Percentiles rank a stretch among this genome's conserved stretches.
These are phyloP conservation scores for Tricholoma sp. DNA, from an alignment of 768 basidiomycete genomes.

Conservation along the genomic window DNA sequence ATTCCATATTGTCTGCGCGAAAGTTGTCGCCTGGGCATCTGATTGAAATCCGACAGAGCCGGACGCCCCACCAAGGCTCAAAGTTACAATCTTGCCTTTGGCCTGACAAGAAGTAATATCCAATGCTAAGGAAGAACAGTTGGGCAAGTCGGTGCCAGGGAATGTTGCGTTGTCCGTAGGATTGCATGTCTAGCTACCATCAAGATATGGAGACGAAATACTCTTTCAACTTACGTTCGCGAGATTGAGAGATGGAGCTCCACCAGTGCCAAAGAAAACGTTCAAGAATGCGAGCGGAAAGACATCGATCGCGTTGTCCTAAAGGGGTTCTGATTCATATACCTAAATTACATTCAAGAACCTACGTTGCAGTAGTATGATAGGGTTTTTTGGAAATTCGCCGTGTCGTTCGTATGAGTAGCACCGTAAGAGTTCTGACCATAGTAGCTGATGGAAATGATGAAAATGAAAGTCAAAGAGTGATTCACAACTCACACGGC, in stretches of 20 bases:
- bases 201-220: neutral
- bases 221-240: conserved; percentile 46
- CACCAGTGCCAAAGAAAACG: conserved; percentile 60
- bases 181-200: conserved; percentile 53
- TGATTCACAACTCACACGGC: conserved; percentile 40
- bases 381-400: conserved; percentile 56
- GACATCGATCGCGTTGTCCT: conserved; percentile 66
- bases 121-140: conserved; percentile 55
- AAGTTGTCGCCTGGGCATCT: conserved; percentile 50
- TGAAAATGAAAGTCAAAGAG: neutral
- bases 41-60: conserved; percentile 58
- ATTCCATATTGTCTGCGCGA: conserved; percentile 69
- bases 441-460: conserved; percentile 47
- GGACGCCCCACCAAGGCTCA: conserved; percentile 57
- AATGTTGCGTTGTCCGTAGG: conserved; percentile 50
- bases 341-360: conserved; percentile 1
- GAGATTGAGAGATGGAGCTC: conserved; percentile 59
- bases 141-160: conserved; percentile 54
- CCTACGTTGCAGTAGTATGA: conserved; percentile 60
- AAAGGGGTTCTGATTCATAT: conserved; percentile 1
- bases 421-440: conserved; percentile 76
- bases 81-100: conserved; percentile 55
- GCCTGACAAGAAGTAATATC: conserved; percentile 64
- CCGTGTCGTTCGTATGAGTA: conserved; percentile 35
- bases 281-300: conserved; percentile 68